A percentile compares a stretch with the other conserved stretches of the same genome.
Evolutionary conservation across 2,329 filamentous ascomycete species (phyloP).

Genomic region (Penicillium sclerotiorum): DNA sequence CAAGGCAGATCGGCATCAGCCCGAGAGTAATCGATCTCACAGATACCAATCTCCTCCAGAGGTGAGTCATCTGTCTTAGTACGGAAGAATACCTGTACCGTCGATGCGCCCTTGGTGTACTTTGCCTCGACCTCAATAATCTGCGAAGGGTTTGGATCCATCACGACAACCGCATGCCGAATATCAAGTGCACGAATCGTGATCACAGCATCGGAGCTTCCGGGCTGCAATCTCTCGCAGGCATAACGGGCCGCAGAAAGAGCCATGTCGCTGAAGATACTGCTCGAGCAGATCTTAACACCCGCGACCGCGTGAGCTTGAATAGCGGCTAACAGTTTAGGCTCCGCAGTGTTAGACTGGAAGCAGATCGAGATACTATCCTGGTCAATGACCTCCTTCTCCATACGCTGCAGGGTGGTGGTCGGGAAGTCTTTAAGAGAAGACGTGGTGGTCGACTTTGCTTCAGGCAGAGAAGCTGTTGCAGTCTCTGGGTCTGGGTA

Average conservation of each 20-base stretch:
- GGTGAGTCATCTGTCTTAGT: neutral
- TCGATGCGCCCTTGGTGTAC: neutral
- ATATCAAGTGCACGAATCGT: neutral
- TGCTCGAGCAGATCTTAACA: conserved; percentile 65
- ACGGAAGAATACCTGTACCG: neutral
- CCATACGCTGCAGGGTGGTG: neutral
- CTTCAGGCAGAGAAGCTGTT: neutral
- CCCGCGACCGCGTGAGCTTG: conserved; percentile 70
- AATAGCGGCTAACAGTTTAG: conserved; percentile 64
- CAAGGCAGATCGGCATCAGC: neutral
- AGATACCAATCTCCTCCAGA: neutral
- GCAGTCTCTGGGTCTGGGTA: neutral
- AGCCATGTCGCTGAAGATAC: conserved; percentile 65
- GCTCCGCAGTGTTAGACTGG: conserved; percentile 67
- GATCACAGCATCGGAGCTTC: neutral
- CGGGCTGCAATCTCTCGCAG: neutral
- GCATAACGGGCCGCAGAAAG: conserved; percentile 66
- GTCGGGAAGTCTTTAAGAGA: conserved; percentile 2
- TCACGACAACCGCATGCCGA: neutral
- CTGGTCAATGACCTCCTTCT: neutral
- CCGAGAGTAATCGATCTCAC: neutral
- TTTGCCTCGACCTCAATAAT: neutral
- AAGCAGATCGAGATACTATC: conserved; percentile 53
- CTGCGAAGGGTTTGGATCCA: neutral
- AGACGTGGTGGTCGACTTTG: neutral